These are phyloP conservation scores for Coniochaeta sp. DNA, from an alignment of 2,329 filamentous ascomycete genomes.

Conservation along the genomic window DNA sequence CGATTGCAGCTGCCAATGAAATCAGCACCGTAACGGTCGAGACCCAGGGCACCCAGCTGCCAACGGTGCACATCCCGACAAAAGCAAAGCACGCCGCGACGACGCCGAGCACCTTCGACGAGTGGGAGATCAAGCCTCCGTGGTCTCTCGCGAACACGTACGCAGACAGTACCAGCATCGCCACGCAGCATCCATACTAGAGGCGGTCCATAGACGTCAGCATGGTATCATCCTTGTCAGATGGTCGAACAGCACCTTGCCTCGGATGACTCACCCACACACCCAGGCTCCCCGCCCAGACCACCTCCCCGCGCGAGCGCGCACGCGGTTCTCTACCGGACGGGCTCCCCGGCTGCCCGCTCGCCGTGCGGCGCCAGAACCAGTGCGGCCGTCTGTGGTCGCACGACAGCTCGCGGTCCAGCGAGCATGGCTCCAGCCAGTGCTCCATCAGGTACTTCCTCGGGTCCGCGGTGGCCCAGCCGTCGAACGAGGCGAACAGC, in stretches of 20 bases:
- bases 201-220: background rate
- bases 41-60: background rate
- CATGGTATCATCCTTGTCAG: background rate
- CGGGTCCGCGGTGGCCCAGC: background rate
- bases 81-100: conserved; percentile 1
- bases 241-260: background rate
- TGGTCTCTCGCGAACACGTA: conserved; percentile 4
- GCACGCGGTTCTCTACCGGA: background rate
- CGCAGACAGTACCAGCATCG: conserved; percentile 2
- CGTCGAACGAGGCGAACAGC: background rate
- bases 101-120: conserved; percentile 5
- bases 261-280: background rate
- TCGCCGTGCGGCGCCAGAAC: background rate
- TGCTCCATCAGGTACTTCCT: background rate
- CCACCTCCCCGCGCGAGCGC: background rate
- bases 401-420: background rate
- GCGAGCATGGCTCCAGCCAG: background rate
- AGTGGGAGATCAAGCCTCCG: background rate
- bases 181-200: background rate
- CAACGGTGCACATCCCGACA: conserved; percentile 1
- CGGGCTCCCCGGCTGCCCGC: background rate
- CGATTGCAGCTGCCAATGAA: background rate
- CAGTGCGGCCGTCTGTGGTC: background rate
- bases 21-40: background rate
- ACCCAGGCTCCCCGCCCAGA: background rate